Conservation (phyloP, 225 moss, liverwort and hornwort species). For the Physcomitrellopsis africana region DNA sequence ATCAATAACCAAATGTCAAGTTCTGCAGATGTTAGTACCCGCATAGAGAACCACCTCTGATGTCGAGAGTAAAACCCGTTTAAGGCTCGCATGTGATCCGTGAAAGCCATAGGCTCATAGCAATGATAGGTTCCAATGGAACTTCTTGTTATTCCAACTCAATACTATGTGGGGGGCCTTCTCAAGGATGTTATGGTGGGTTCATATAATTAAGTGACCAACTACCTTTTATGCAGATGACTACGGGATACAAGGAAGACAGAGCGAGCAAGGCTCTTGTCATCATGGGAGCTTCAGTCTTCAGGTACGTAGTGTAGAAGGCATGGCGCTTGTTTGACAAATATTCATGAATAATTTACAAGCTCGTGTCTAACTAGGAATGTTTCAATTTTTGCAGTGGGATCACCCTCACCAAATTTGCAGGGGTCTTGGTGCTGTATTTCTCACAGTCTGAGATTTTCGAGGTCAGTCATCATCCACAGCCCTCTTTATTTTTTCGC, state of each 20-base stretch:
- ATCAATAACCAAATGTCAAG: not conserved
- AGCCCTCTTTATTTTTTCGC: not conserved
- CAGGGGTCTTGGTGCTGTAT: conserved; percentile 90
- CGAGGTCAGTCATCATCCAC: conserved; percentile 61
- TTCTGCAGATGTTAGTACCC: not conserved
- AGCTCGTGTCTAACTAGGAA: conserved; percentile 26
- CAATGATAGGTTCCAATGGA: too few species aligned
- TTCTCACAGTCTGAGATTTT: conserved; percentile 95
- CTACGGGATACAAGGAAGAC: conserved; percentile 70
- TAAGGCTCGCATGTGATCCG: too few species aligned
- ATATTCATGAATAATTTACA: not conserved
- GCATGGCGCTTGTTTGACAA: too few species aligned
- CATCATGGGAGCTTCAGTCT: conserved; percentile 91
- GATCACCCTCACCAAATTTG: conserved; percentile 94
- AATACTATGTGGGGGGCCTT: too few species aligned
- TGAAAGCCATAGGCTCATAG: too few species aligned
- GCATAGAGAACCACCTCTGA: too few species aligned
- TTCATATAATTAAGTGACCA: conserved; percentile 13
- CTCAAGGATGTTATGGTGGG: not conserved
- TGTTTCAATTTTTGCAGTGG: conserved; percentile 57
- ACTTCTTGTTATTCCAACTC: too few species aligned
- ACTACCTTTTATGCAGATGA: conserved; percentile 57
- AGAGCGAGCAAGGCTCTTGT: conserved; percentile 85
- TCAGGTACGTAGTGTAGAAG: conserved; percentile 58
- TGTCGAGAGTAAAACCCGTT: too few species aligned